These are phyloP conservation scores for Xylaria arbuscula DNA, from an alignment of 2,329 filamentous ascomycete genomes.

Conservation along the genomic window DNA sequence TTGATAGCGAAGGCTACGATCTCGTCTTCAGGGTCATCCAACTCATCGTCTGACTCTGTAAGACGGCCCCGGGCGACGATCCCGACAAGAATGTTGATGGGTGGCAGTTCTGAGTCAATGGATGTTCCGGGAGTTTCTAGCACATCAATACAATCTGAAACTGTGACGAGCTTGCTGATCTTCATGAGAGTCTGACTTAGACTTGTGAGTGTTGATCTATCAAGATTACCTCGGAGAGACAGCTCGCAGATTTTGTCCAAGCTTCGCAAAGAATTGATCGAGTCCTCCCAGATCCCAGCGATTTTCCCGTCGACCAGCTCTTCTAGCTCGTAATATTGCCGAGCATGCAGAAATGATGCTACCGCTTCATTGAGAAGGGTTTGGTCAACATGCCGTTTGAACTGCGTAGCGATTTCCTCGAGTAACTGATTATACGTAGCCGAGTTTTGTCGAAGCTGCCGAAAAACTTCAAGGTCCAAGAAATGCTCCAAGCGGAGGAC, in stretches of 20 bases:
- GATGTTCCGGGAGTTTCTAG: conserved; percentile 72
- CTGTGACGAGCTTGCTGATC: conserved; percentile 81
- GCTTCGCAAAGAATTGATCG: conserved; percentile 76
- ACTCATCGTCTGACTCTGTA: conserved; percentile 73
- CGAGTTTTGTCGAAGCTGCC: conserved; percentile 87
- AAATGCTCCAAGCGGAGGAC: conserved; percentile 88
- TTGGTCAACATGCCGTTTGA: conserved; percentile 89
- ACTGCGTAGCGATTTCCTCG: conserved; percentile 93
- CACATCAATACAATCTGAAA: conserved; percentile 80
- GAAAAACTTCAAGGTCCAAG: conserved; percentile 87
- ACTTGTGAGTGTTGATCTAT: conserved; percentile 72
- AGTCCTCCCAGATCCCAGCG: conserved; percentile 85
- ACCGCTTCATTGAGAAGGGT: conserved; percentile 86
- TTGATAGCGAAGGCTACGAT: conserved; percentile 81
- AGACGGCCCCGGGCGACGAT: conserved; percentile 80
- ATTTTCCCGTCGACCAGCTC: conserved; percentile 86
- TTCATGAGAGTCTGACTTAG: conserved; percentile 80
- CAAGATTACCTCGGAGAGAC: conserved; percentile 75
- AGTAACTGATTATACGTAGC: conserved; percentile 82
- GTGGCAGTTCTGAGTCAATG: conserved; percentile 59
- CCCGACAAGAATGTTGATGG: conserved; percentile 76
- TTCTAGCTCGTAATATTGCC: conserved; percentile 86
- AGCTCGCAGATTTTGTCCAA: conserved; percentile 78
- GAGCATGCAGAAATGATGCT: conserved; percentile 83
- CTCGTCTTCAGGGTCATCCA: conserved; percentile 82